These are phyloP conservation scores for Colletotrichum sp. DNA, from an alignment of 2,329 filamentous ascomycete genomes.

Conservation along the genomic window DNA sequence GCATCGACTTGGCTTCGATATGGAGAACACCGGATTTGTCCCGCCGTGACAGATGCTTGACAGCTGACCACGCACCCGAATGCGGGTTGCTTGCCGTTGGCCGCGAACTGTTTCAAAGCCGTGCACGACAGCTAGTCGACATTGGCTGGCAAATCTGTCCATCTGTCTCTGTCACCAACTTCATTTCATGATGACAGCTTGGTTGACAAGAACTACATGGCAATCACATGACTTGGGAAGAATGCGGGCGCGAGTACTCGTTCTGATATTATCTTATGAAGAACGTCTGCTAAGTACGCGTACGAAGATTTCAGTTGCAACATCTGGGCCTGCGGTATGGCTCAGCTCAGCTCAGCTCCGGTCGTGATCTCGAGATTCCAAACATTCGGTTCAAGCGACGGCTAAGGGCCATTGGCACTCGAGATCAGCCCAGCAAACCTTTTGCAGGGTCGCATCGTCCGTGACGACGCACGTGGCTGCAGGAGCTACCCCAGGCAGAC, in stretches of 20 bases:
- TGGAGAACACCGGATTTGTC: not conserved
- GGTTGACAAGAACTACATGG: not conserved
- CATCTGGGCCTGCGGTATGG: not conserved
- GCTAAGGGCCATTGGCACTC: not conserved
- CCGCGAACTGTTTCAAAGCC: not conserved
- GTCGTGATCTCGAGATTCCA: not conserved
- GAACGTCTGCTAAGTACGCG: not conserved
- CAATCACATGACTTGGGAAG: not conserved
- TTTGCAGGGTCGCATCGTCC: conserved; percentile 9
- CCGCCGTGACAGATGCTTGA: not conserved
- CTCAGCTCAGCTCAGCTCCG: not conserved
- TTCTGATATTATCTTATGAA: not conserved
- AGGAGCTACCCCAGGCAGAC: not conserved
- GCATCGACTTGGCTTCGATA: not conserved
- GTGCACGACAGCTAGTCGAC: not conserved
- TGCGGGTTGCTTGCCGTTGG: not conserved
- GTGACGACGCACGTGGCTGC: conserved; percentile 11
- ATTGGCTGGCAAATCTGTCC: not conserved
- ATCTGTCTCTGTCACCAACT: not conserved
- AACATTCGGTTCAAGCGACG: not conserved
- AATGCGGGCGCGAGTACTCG: not conserved
- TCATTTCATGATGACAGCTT: not conserved
- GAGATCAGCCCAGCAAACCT: not conserved
- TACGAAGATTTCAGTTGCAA: not conserved
- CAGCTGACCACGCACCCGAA: not conserved